Conservation (phyloP, 108 stramenopile species). For the Conticribra guillardii region DNA sequence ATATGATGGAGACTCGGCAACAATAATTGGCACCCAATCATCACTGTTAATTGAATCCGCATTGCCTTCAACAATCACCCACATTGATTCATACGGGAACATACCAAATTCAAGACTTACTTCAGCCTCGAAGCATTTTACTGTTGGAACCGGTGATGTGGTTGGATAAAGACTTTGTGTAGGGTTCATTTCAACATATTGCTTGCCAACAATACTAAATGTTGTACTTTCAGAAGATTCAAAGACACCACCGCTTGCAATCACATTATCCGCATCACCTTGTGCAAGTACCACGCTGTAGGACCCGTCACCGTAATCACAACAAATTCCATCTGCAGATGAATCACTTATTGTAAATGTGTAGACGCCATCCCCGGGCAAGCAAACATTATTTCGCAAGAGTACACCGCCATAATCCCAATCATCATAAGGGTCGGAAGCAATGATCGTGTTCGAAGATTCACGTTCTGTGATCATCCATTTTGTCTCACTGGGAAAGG, state of each 20-base stretch:
- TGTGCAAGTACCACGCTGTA: constrained; percentile 11
- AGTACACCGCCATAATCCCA: constrained; percentile 2
- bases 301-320: constrained; percentile 16
- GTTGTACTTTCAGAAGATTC: constrained; percentile 6
- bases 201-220: constrained; percentile 21
- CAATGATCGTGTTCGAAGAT: neutral
- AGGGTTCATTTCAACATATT: neutral
- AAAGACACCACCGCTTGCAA: constrained; percentile 22
- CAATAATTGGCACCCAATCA: neutral
- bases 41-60: neutral
- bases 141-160: constrained; percentile 1
- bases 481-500: neutral
- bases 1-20: constrained; percentile 10
- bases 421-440: constrained; percentile 2
- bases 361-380: constrained; percentile 26
- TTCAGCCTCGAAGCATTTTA: constrained; percentile 10
- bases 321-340: constrained; percentile 45
- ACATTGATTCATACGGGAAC: constrained; percentile 21
- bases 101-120: constrained; percentile 5
- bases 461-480: constrained; percentile 1
- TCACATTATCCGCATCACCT: neutral
- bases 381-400: constrained; percentile 2
- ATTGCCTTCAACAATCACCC: constrained; percentile 17
- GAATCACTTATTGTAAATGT: constrained; percentile 35
- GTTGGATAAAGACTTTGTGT: neutral